A percentile compares a stretch with the other conserved stretches of the same genome.
Conservation (phyloP, 176 grass and related monocot species). For the Phoenix dactylifera region DNA sequence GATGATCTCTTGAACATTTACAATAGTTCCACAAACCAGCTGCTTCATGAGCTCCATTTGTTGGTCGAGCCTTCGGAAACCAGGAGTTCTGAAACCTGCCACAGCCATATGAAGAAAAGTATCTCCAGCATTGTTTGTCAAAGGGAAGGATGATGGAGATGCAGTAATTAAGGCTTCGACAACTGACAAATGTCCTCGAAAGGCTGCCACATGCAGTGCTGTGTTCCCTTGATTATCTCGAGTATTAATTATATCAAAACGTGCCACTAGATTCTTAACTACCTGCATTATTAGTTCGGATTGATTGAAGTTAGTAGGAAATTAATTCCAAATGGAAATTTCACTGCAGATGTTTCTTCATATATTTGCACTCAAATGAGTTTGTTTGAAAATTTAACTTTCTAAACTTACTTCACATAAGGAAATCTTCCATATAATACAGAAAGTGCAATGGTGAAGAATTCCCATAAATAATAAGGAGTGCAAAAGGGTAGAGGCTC, state of each 20-base stretch:
- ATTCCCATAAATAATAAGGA: too few relatives aligned
- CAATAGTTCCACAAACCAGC: constrained; percentile 31
- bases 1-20: constrained; percentile 51
- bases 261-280: constrained; percentile 39
- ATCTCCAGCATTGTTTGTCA: constrained; percentile 53
- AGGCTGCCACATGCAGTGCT: constrained; percentile 80
- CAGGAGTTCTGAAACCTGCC: constrained; percentile 77
- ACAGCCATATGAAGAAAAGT: constrained; percentile 91
- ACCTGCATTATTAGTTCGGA: constrained; percentile 8
- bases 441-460: too few relatives aligned
- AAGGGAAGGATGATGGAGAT: constrained; percentile 41
- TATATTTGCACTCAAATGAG: too few relatives aligned
- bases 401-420: too few relatives aligned
- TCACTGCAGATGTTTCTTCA: too few relatives aligned
- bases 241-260: constrained; percentile 43
- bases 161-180: constrained; percentile 44
- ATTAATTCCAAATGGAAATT: neutral
- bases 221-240: constrained; percentile 84
- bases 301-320: neutral
- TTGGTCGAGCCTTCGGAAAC: constrained; percentile 64
- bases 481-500: too few relatives aligned
- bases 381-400: too few relatives aligned
- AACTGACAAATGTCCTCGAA: constrained; percentile 59
- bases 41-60: constrained; percentile 76
- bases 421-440: too few relatives aligned